Base-by-base conservation (phyloP, 2,329 filamentous ascomycete species). In the Aureobasidium sp. region DNA sequence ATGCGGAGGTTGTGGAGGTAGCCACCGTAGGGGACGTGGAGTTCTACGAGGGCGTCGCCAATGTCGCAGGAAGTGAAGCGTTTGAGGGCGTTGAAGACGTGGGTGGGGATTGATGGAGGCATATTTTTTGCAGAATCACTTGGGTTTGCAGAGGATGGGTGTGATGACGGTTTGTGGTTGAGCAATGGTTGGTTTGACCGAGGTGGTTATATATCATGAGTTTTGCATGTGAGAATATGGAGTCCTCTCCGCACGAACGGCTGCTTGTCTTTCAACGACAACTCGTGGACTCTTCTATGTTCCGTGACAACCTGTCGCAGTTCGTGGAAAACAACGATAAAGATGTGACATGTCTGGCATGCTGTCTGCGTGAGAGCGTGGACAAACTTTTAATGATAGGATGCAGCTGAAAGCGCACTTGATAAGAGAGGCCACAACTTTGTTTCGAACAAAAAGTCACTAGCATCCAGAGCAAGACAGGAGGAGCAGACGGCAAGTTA, bases 21-120 rank as follows among this genome's bases (percentile, higher is more conserved):
- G 37, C 72, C 72, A 3, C 72, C 71, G 55, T 72, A 64, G 7
- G 66, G 66, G 42, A 69, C 61, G 35, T 68, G 67, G 15, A 74
- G 64, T 58, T 70, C 72, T 8, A 73, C 66, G 11, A 74, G 67
- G 27, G 71, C 72, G 64, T 74, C 72, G 35, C 67, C 69, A 43
- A 74, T 47, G 46, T 60, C 58, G 13, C 58, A 60, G 17, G 58
- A 60, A 11, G 58, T 60, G 58, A 60, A 60, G 19, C 58, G 58
- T 27, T 51, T 60, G 23, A 60, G 42, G 9, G 46, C 49, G 17
- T 60, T 54, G 29, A 60, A 60, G 11, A 60, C 45, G 35, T 43
- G 45, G 13, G 45, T 8, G 5, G 55, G 55, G 7, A 59, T 45
- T 29, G 55, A 17, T 38, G 43, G 23, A 58, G 55, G 23, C 55